Base-by-base conservation (phyloP, 1,284 basidiomycete genomes). In the Entoloma clypeatum region DNA sequence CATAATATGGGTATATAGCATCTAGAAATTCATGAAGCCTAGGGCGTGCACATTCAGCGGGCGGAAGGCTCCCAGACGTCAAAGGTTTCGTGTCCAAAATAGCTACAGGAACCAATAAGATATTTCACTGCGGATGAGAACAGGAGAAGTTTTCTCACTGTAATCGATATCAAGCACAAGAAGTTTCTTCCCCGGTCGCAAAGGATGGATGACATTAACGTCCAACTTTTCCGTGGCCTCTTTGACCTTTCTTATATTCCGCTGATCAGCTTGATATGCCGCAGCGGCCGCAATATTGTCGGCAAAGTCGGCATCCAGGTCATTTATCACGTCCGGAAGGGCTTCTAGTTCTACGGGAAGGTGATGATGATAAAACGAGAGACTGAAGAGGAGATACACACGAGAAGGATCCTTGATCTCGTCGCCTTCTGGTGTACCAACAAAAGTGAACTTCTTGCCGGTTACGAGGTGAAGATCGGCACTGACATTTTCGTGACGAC, bases 91-190 rank as follows among this genome's bases (percentile, higher is more conserved):
- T 89, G 60, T 92, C 88, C 52, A 90, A 64, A 27, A 92, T 87
- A 11, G 90, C 88, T 82, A 55, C n/a, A n/a, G 33, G 36, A 52
- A 50, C 19, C 45, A 39, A 14, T 31, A 14, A 42, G 39, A 45
- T 25, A 16, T 36, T 17, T 18, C 36, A 27, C n/a, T n/a, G n/a
- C n/a, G n/a, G 21, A 26, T 18, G 33, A 16, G 25, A 16, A 40
- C 18, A 25, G 37, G 39, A 23, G 11, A 36, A 26, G 7, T 11
- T 24, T 5, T 16, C 65, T 43, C 59, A 85, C 87, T 92, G 53
- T 93, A 93, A 62, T 95, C 92, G 36, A 95, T 79, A 60, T 95
- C 92, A 3, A 93, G 71, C 0, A 93, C 90, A 18, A 93, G 71
- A 4, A 93, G 63, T 42, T 79, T 81, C 60, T 92, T 93, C 9